Evolutionary conservation across 306 rosid genomes (phyloP), one percentile per base, ranked within the genome.

Genomic region (Cicer arietinum): DNA sequence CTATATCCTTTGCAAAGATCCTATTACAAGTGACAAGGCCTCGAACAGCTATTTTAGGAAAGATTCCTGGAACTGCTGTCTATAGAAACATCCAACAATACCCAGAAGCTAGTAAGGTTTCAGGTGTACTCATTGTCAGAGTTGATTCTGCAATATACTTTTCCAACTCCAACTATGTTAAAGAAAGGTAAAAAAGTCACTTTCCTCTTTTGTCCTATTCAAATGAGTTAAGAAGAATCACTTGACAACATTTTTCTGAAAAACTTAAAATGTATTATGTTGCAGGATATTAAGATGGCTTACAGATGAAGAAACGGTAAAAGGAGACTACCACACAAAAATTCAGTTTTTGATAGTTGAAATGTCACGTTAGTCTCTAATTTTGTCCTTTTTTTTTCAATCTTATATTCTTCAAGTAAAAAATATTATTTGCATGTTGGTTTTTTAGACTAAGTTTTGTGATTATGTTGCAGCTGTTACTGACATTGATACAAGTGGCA

Each of bases 21-120:
- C 87, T 94, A 18, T 75, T 94, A 77, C 99, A 94, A 89, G 97
- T 89, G 12, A 94, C 99, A 68, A 89, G 97, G 74, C 99, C 99
- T 8, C 67, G 97, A 52, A 90, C 97, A n/a, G 91, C 97, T 13
- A 79, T 88, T 78, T 86, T 92, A 0, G 99, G 98, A 53, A 94
- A 90, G 67, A 84, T 94, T 62, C 99, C 99, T 10, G 69, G 92
- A 50, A 90, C 97, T n/a, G 40, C 78, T 43, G 99, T 94, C 44
- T 94, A 94, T 71, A 85, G 97, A 82, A 94, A 94, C 88, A 85
- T 88, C 73, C 90, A 79, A 70, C 99, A 94, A 73, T 94, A 94
- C 69, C 96, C 99, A 30, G 92, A 92, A 64, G 96, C 97, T 74
- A 85, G 83, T 20, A 90, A 84, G 85, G 76, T 90, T 85, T 86